These are phyloP conservation scores for Physocladia obscura DNA, from an alignment of 192 early-diverging fungal species.

Conservation along the genomic window DNA sequence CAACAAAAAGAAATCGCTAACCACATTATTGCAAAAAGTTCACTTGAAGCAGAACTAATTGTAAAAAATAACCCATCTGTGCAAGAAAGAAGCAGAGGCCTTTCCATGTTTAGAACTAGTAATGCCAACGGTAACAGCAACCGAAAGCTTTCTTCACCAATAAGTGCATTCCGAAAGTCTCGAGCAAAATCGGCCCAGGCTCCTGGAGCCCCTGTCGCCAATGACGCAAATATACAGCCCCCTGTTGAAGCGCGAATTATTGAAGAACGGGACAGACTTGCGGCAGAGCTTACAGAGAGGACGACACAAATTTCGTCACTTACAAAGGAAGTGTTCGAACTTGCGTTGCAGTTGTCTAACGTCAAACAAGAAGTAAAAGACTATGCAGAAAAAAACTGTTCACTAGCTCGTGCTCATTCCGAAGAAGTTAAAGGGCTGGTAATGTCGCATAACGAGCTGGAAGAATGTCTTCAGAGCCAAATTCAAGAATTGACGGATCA, in stretches of 20 bases:
- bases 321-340: background rate
- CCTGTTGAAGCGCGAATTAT: background rate
- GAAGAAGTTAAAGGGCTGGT: constrained; percentile 2
- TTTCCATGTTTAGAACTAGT: too few species aligned
- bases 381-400: background rate
- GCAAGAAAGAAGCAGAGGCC: constrained; percentile 11
- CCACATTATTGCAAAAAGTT: constrained; percentile 17
- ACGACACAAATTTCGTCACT: constrained; percentile 3
- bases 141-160: background rate
- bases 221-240: background rate
- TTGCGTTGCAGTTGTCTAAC: background rate
- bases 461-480: constrained; percentile 31
- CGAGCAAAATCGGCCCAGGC: background rate
- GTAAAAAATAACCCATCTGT: background rate
- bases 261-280: constrained; percentile 14
- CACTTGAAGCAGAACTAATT: constrained; percentile 17
- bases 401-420: background rate
- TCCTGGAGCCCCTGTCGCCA: background rate
- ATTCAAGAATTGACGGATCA: constrained; percentile 32
- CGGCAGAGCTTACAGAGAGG: background rate
- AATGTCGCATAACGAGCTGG: constrained; percentile 17
- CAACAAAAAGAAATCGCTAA: constrained; percentile 10
- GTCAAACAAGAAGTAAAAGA: background rate
- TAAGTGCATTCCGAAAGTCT: background rate
- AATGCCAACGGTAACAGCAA: background rate